A percentile compares a stretch with the other conserved stretches of the same genome.
phyloP scores from a whole-genome alignment of 1,284 basidiomycete species.

The Coniferiporia sulphurascens region DNA sequence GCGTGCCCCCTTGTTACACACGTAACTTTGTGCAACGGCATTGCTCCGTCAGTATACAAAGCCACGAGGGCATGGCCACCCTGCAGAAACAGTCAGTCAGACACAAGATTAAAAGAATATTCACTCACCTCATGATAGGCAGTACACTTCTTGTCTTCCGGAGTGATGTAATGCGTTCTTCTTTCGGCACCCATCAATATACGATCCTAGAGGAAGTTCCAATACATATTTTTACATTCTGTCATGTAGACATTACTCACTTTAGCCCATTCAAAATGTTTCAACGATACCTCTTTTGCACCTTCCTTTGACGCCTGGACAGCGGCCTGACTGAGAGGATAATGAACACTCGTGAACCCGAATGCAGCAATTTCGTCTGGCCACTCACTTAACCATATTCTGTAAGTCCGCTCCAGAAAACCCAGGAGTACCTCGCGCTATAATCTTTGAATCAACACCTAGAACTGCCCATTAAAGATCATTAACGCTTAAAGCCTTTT shows the following conservation, averaged over 20 bases:
- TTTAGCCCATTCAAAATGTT: constrained; percentile 95
- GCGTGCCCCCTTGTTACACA: constrained; percentile 92
- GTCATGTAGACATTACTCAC: constrained; percentile 33
- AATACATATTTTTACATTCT: background rate
- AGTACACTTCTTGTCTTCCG: constrained; percentile 80
- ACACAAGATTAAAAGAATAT: constrained; percentile 4
- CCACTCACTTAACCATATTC: constrained; percentile 83
- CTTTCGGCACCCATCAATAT: constrained; percentile 95
- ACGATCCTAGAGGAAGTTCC: constrained; percentile 54
- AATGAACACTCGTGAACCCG: background rate
- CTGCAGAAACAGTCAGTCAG: constrained; percentile 30
- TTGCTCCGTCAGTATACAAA: constrained; percentile 86
- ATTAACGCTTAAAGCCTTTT: background rate
- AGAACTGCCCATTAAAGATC: constrained; percentile 11
- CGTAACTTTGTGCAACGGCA: constrained; percentile 94
- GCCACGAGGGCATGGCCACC: constrained; percentile 92
- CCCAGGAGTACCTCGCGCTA: constrained; percentile 88
- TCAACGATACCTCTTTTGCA: constrained; percentile 63
- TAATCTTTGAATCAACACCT: constrained; percentile 78
- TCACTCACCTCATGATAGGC: constrained; percentile 83
- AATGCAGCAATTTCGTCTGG: background rate
- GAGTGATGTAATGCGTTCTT: constrained; percentile 81
- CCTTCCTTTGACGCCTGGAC: constrained; percentile 88
- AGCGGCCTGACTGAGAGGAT: constrained; percentile 65
- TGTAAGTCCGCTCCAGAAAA: constrained; percentile 92